Percentiles rank a stretch among this genome's conserved stretches.
Evolutionary conservation across 257 asterid genomes (phyloP).

Genomic region (Parsonsia alboflavescens): DNA sequence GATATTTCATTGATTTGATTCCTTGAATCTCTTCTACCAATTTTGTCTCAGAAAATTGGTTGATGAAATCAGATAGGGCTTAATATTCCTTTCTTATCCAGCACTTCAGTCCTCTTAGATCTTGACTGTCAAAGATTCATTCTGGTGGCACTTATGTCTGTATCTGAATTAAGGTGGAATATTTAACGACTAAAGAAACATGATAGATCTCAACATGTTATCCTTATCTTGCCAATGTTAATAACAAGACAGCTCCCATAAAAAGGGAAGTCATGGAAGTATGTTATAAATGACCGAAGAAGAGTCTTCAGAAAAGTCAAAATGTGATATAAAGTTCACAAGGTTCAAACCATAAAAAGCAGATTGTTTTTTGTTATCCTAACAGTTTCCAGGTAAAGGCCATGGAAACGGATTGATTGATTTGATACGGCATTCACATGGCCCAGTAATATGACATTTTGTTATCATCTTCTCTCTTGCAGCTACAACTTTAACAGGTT

Average conservation of each 20-base stretch:
- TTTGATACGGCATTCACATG: neutral
- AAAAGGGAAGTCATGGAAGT: neutral
- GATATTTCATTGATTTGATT: neutral
- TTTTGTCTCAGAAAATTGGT: neutral
- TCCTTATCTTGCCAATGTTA: neutral
- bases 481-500: slow-evolving; percentile 74
- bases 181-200: too few species aligned
- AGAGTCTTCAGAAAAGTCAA: neutral
- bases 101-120: neutral
- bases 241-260: neutral
- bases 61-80: neutral
- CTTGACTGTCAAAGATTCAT: neutral
- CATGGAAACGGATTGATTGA: neutral
- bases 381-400: neutral
- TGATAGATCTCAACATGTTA: neutral
- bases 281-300: neutral
- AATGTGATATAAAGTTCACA: neutral
- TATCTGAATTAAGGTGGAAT: neutral
- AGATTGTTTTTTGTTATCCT: neutral
- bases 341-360: neutral
- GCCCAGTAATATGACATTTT: neutral
- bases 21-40: neutral
- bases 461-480: slow-evolving; percentile 18
- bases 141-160: neutral
- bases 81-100: neutral